Evolutionary conservation across 2,329 filamentous ascomycete genomes (phyloP).

Genomic region (Cladobotryum protrusum): DNA sequence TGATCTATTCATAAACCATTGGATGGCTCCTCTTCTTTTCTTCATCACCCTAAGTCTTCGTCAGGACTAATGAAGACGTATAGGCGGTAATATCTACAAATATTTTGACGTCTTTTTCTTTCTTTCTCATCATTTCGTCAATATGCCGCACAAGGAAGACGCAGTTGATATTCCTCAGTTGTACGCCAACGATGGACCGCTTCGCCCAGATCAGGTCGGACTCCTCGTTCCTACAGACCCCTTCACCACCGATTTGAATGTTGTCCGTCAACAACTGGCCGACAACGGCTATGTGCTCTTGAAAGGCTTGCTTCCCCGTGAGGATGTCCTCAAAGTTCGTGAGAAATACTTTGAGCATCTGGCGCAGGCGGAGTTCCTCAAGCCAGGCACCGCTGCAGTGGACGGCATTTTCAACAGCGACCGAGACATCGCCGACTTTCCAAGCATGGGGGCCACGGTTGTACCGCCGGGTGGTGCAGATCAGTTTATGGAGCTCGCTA

Average conservation of each 20-base stretch:
- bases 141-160: too few relatives aligned
- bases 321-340: constrained; percentile 46
- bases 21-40: too few relatives aligned
- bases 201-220: neutral
- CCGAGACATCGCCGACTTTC: constrained; percentile 15
- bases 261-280: constrained; percentile 32
- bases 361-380: constrained; percentile 49
- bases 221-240: neutral
- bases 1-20: too few relatives aligned
- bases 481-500: constrained; percentile 32
- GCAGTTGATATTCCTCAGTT: neutral
- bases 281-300: constrained; percentile 49
- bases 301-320: constrained; percentile 46
- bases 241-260: constrained; percentile 35
- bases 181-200: neutral
- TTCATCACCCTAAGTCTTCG: too few relatives aligned
- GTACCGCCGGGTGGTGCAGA: constrained; percentile 35
- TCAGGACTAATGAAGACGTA: too few relatives aligned
- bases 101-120: too few relatives aligned
- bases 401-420: constrained; percentile 43
- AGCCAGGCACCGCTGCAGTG: constrained; percentile 43
- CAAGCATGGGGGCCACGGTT: constrained; percentile 44
- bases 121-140: too few relatives aligned
- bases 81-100: too few relatives aligned
- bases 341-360: constrained; percentile 48